Percentiles rank a stretch among this genome's conserved stretches.
Evolutionary conservation across 2,329 filamentous ascomycete species (phyloP).

Genomic region (Cladosporium colombiae): DNA sequence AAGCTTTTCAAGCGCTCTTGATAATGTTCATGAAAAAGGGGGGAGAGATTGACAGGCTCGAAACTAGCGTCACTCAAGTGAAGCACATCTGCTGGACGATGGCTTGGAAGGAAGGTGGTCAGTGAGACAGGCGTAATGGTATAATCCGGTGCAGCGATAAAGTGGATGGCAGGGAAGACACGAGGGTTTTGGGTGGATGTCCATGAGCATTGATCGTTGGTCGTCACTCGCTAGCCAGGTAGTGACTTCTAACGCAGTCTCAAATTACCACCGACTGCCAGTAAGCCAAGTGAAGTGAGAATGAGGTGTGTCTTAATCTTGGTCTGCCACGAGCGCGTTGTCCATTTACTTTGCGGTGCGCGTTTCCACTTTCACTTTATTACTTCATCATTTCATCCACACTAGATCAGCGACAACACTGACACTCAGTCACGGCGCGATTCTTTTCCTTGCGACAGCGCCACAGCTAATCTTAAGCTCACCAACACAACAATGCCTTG

Average conservation of each 20-base stretch:
- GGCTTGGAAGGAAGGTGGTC: background rate
- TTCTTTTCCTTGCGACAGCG: no score
- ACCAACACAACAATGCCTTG: background rate
- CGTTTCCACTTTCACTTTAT: background rate
- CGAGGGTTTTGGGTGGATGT: background rate
- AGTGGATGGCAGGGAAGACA: background rate
- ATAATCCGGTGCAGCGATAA: no score
- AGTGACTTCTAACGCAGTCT: background rate
- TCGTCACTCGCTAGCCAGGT: background rate
- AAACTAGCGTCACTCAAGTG: background rate
- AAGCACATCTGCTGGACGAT: background rate
- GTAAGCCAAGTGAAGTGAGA: background rate
- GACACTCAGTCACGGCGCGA: background rate
- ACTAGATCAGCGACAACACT: background rate
- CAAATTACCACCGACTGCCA: background rate
- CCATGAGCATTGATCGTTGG: no score
- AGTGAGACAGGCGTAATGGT: background rate
- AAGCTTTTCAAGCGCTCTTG: background rate
- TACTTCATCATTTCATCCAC: background rate
- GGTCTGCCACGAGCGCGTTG: background rate
- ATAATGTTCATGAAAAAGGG: background rate
- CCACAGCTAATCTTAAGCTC: background rate
- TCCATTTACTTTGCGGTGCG: background rate
- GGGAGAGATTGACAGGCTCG: background rate
- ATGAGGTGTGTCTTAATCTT: background rate